Base-by-base conservation (phyloP, 1,284 basidiomycete genomes). In the Moesziomyces parantarcticus region DNA sequence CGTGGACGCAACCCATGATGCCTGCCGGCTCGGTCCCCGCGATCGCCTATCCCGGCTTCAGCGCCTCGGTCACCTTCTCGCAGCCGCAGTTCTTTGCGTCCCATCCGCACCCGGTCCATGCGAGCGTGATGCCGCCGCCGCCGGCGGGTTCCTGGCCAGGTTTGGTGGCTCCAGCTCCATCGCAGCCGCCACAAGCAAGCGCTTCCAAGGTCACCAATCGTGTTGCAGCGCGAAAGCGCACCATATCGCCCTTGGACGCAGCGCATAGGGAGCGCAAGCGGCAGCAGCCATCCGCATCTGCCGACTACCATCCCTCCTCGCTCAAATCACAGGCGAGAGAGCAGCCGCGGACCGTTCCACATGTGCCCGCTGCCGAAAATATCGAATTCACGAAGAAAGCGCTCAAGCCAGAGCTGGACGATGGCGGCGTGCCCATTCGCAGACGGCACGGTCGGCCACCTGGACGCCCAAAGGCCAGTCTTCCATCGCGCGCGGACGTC, bases 61-160 rank as follows among this genome's bases (percentile, higher is more conserved):
- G 53, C 20, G 50, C 67, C n/a, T 56, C 61, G 5, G 58, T 70
- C 47, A 65, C 58, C 23, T 70, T 70, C 42, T 53, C 67, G 18
- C 67, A 64, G 32, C 61, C 67, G 32, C 67, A 70, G 34, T 65
- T 70, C 44, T 70, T 60, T 13, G 43, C 67, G 8, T 48, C 61
- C 9, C 58, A 55, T n/a, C 56, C 60, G 4, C 56, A 54, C 18
- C 40, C 49, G 21, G 40, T 68, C 9, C 59, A 45, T 6, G 40
- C 58, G 23, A 32, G 25, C 8, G 23, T 45, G 9, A 50, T 46
- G 22, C n/a, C 58, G 1, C 36, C 29, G 43, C 21, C 55, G 9
- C 18, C 56, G 14, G 47, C 58, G 9, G 16, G 21, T n/a, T n/a
- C n/a, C 10, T 58, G 62, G 56, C 5, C 42, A 39, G 6, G 11